A percentile compares a stretch with the other conserved stretches of the same genome.
Evolutionary conservation across 2,329 filamentous ascomycete genomes (phyloP).

Genomic region (Akanthomyces muscarius): DNA sequence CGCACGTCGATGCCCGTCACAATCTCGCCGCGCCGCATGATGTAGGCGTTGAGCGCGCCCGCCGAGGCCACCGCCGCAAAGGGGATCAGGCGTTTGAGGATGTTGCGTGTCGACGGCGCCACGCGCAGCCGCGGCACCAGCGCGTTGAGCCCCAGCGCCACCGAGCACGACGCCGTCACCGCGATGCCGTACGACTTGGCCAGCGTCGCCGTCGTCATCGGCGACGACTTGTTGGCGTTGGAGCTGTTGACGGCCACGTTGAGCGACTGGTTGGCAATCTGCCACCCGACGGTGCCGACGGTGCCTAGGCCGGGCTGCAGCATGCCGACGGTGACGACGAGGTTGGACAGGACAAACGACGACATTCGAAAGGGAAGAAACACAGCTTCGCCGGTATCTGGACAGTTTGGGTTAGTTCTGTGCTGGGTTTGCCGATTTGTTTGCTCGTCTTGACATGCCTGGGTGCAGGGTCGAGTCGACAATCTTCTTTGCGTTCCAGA

Average conservation of each 20-base stretch:
- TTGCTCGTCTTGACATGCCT: conserved; percentile 51
- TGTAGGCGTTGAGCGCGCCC: conserved; percentile 88
- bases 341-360: conserved; percentile 85
- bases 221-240: conserved; percentile 96
- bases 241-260: conserved; percentile 98
- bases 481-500: conserved; percentile 96
- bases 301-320: conserved; percentile 83
- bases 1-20: conserved; percentile 88
- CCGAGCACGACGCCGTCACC: conserved; percentile 87
- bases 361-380: conserved; percentile 98
- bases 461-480: conserved; percentile 95
- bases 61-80: conserved; percentile 94
- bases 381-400: conserved; percentile 89
- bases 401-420: neutral
- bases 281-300: conserved; percentile 85
- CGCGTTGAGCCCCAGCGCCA: conserved; percentile 87
- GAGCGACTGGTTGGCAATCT: conserved; percentile 93
- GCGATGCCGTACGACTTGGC: conserved; percentile 88
- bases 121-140: conserved; percentile 83
- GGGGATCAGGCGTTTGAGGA: conserved; percentile 83
- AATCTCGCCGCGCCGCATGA: conserved; percentile 98
- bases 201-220: conserved; percentile 74
- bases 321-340: conserved; percentile 95
- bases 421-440: conserved; percentile 18
- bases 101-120: conserved; percentile 67